Base-by-base conservation (phyloP, 192 early-diverging fungal species). In the Mortierella hygrophila region DNA sequence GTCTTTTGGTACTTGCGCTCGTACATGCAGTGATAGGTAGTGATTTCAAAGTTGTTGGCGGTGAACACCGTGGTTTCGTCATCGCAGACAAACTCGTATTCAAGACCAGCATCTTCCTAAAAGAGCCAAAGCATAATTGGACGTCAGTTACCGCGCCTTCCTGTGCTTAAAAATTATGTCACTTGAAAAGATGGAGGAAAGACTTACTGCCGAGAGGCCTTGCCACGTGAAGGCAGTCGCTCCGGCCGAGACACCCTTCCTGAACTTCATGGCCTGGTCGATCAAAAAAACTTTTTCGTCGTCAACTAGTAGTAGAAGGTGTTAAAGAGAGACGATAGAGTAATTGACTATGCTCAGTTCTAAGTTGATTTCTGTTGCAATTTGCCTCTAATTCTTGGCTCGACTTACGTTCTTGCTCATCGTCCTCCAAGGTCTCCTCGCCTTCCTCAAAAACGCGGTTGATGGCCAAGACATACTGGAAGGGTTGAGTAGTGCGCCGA, bases 381-480 rank as follows among this genome's bases (percentile, higher is more conserved):
- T 23, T 32, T 42, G 63, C 42, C 23, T 73, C 18, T 7, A 49
- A 60, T 65, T 65, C 1, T 4, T 26, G 38, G 54, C 49, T 23
- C 7, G 47, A 70, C 72, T 68, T 78, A 70, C 78, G 77, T 26
- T 93, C 90, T 42, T 80, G 89, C 1, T 88, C 91, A 11, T 93
- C 93, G 60, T 91, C 83, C 49, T 89, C 89, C 7, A 93, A 88
- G 11, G 93, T 90, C 35, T 91, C 93, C 76, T 95, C 95, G 47
- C 94, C 97, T 72, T 97, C 95, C 15, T 95, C 95, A 77, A 94
- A 93, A 13, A 94, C 85, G 40, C 96, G 93, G 69, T 89, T 92
- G n/a, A 94, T 90, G 1, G 96, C 91, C n/a, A 98, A 87, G 78
- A 94, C 92, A 87, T 93, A 97, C 74, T 96, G 94, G 86, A 89